phyloP scores from a whole-genome alignment of 345 rosid species.

The Erodium maritimum region DNA sequence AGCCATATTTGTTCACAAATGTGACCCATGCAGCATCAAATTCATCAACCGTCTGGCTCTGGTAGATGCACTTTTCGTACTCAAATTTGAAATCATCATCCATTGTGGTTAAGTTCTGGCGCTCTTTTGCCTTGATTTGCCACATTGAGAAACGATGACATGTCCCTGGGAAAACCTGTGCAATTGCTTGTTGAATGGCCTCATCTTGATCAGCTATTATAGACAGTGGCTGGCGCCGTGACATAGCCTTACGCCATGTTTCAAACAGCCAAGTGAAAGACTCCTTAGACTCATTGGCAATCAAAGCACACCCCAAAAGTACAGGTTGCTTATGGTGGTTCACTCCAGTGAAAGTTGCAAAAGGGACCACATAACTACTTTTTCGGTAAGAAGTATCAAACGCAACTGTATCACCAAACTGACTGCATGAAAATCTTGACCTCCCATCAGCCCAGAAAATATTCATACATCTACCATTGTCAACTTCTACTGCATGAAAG shows the following conservation, averaged over 20 bases:
- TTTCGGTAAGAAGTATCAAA: constrained; percentile 72
- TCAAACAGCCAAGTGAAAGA: constrained; percentile 64
- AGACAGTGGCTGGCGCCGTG: constrained; percentile 55
- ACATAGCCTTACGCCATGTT: constrained; percentile 80
- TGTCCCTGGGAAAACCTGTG: constrained; percentile 57
- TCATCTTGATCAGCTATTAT: constrained; percentile 77
- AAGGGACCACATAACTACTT: constrained; percentile 47
- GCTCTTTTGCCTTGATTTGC: constrained; percentile 60
- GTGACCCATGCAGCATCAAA: constrained; percentile 58
- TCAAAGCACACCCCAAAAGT: constrained; percentile 75
- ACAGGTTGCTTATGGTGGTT: constrained; percentile 87
- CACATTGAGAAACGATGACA: constrained; percentile 68
- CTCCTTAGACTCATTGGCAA: constrained; percentile 65
- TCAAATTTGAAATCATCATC: constrained; percentile 48
- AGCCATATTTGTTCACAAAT: constrained; percentile 45
- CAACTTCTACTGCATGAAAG: constrained; percentile 58
- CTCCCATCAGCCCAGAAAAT: constrained; percentile 89
- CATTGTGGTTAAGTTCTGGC: constrained; percentile 42
- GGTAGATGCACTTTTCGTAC: constrained; percentile 60
- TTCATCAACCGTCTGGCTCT: constrained; percentile 50
- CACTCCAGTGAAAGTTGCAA: constrained; percentile 70
- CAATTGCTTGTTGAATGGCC: constrained; percentile 59
- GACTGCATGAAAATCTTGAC: constrained; percentile 78
- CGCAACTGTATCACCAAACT: constrained; percentile 62
- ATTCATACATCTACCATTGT: constrained; percentile 50